phyloP scores from a whole-genome alignment of 257 asterid species.

The Nicotiana paniculata region DNA sequence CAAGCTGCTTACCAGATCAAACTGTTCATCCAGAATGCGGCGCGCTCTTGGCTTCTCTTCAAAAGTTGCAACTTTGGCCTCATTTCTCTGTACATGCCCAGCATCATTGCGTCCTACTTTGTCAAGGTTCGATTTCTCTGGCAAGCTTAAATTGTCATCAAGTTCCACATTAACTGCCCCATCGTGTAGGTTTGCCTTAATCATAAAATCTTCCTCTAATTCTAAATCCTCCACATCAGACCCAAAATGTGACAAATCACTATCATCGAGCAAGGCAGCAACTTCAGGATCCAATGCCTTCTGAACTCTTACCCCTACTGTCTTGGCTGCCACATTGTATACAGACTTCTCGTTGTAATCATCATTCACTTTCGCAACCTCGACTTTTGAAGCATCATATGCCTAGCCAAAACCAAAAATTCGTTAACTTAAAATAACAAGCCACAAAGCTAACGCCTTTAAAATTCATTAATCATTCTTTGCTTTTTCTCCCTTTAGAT shows the following conservation, averaged over 20 bases:
- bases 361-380: slow-evolving; percentile 41
- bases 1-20: slow-evolving; percentile 59
- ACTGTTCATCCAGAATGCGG: slow-evolving; percentile 80
- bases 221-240: slow-evolving; percentile 88
- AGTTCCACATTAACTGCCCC: slow-evolving; percentile 34
- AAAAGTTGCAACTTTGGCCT: background rate
- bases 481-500: background rate
- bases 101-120: slow-evolving; percentile 12
- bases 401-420: slow-evolving; percentile 44
- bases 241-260: slow-evolving; percentile 43
- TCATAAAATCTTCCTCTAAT: slow-evolving; percentile 84
- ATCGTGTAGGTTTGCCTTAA: slow-evolving; percentile 59
- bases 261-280: slow-evolving; percentile 69
- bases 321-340: slow-evolving; percentile 52
- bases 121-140: slow-evolving; percentile 12
- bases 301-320: slow-evolving; percentile 49
- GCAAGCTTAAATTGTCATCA: slow-evolving; percentile 19
- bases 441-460: background rate
- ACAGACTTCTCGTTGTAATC: slow-evolving; percentile 40
- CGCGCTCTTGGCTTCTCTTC: slow-evolving; percentile 46
- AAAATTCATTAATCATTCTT: background rate
- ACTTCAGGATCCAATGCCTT: slow-evolving; percentile 77
- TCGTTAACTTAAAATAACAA: background rate
- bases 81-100: background rate
- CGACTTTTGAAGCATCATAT: slow-evolving; percentile 74